phyloP scores from a whole-genome alignment of 768 basidiomycete genomes.

The Boletus rubropictus region DNA sequence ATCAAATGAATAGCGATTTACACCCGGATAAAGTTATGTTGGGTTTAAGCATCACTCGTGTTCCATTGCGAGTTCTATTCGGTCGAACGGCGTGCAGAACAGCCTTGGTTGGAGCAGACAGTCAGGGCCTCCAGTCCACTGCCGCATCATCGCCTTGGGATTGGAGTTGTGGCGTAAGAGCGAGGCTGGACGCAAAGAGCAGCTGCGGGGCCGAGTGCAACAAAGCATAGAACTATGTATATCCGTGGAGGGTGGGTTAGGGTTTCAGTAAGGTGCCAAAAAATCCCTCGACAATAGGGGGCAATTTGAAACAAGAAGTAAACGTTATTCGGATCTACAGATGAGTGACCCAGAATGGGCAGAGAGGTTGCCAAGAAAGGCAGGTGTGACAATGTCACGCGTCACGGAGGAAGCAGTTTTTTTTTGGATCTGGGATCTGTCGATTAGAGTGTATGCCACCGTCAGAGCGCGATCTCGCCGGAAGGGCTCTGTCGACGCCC shows the following conservation, averaged over 20 bases:
- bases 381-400: conserved; percentile 9
- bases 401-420: conserved; percentile 17
- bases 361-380: conserved; percentile 12
- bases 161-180: too few species aligned
- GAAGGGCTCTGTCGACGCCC: background rate
- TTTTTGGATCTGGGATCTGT: conserved; percentile 1
- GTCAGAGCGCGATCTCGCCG: background rate
- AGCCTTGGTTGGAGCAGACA: too few species aligned
- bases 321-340: conserved; percentile 33
- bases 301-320: conserved; percentile 32
- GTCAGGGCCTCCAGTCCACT: too few species aligned
- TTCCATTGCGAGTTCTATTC: background rate
- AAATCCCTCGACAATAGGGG: conserved; percentile 4
- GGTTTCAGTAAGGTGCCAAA: too few species aligned
- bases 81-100: too few species aligned
- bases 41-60: too few species aligned
- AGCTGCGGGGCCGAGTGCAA: conserved; percentile 27
- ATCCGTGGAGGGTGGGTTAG: too few species aligned
- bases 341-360: conserved; percentile 14
- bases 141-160: too few species aligned
- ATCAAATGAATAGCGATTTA: conserved; percentile 1
- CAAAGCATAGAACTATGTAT: too few species aligned
- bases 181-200: background rate
- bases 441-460: background rate
- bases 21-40: background rate